These are phyloP conservation scores for Melanogaster broomeanus DNA, from an alignment of 768 basidiomycete genomes.

Conservation along the genomic window DNA sequence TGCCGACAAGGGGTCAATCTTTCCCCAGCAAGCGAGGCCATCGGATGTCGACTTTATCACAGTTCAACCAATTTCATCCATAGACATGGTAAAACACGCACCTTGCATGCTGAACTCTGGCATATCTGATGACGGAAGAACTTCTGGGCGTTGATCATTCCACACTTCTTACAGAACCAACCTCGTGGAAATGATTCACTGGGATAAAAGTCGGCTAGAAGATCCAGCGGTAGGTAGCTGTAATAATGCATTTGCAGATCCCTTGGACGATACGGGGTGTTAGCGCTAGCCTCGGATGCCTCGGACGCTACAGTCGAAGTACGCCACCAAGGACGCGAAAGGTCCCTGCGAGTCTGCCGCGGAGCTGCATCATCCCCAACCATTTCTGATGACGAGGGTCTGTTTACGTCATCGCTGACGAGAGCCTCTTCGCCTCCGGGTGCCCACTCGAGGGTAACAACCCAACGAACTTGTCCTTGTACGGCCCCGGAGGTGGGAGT, in stretches of 20 bases:
- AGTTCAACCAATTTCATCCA: conserved; percentile 9
- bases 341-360: neutral
- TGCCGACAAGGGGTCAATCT: conserved; percentile 17
- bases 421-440: conserved; percentile 48
- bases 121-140: conserved; percentile 51
- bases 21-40: conserved; percentile 11
- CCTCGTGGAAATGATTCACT: conserved; percentile 42
- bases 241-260: conserved; percentile 27
- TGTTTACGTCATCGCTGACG: conserved; percentile 5
- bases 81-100: conserved; percentile 16
- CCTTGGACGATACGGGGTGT: conserved; percentile 20
- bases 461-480: conserved; percentile 45
- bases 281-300: neutral
- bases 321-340: conserved; percentile 24
- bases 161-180: conserved; percentile 51
- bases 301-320: conserved; percentile 7
- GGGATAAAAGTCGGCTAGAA: conserved; percentile 31
- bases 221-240: conserved; percentile 31
- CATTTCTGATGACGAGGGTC: neutral
- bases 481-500: conserved; percentile 3
- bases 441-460: conserved; percentile 48
- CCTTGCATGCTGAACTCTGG: conserved; percentile 41
- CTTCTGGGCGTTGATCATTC: conserved; percentile 48
- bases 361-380: neutral
- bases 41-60: conserved; percentile 8